Base-by-base conservation (phyloP, 805 yeast species). In the Clavispora asparagi region DNA sequence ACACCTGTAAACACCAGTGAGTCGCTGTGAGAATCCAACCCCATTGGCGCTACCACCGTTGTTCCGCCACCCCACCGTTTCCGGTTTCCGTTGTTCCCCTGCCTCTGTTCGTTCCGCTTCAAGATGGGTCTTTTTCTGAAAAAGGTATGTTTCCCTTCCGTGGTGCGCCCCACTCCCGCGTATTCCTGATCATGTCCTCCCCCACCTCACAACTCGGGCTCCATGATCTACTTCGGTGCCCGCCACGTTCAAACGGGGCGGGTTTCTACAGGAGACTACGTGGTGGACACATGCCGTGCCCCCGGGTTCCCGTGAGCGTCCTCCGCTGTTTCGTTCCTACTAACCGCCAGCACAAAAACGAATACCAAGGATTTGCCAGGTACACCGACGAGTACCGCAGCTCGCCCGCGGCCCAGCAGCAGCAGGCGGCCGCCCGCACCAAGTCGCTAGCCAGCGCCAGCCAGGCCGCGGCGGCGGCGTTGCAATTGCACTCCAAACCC, bases 391-490 rank as follows among this genome's bases (percentile, higher is more conserved):
- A 65, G 44, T 43, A 61, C 40, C 52, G 58, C 40, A 44, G 57
- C 7, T 58, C 57, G 39, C 49, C 58, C 48, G 32, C 35, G 17
- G 10, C 46, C 33, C 29, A 41, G 38, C 23, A 41, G 41, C 50
- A 39, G 51, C 58, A 19, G 54, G 54, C 4, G 65, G 61, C 47
- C 1, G 46, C 45, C 36, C 41, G 68, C 30, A 50, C 56, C 11
- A 61, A 57, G 36, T 63, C 68, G 27, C 54, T 64, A 19, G 50
- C 58, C 23, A 59, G 60, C 42, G 75, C 75, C 23, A 73, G 74
- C 16, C 65, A 58, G 47, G 76, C 75, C 7, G 76, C 75, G 0
- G 49, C 60, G 41, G 74, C 74, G 1, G 75, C 75, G 1, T 53
- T 70, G 14, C 60, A 68, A 45, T 56, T 61, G 48, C 74, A 69